Conservation (phyloP, 129 eudicot species). For the Oenanthe sinensis region DNA sequence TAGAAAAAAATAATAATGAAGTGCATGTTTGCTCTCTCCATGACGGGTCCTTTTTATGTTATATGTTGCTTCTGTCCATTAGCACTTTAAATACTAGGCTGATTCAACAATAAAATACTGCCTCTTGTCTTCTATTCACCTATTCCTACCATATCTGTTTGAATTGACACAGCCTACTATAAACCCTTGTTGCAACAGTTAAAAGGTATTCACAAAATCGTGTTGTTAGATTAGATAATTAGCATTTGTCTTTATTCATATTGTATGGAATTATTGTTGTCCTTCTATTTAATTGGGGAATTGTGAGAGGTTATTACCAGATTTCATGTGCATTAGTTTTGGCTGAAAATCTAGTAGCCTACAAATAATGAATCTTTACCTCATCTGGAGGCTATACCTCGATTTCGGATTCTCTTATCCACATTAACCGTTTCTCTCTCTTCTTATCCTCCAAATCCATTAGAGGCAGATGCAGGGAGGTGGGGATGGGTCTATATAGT, state of each 20-base stretch:
- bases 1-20: neutral
- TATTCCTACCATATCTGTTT: neutral
- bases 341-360: neutral
- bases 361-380: neutral
- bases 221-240: neutral
- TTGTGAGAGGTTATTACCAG: neutral
- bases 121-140: neutral
- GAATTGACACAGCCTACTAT: neutral
- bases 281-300: neutral
- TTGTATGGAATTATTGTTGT: neutral
- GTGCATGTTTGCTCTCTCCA: neutral
- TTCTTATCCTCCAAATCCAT: neutral
- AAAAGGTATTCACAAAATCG: neutral
- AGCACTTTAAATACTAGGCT: neutral
- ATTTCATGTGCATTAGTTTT: neutral
- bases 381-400: neutral
- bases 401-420: neutral
- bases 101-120: neutral
- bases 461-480: neutral
- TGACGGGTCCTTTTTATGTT: neutral
- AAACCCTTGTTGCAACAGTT: neutral
- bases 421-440: neutral
- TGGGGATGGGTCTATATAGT: neutral
- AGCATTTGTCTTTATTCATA: neutral
- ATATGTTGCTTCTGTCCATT: neutral